Base-by-base conservation (phyloP, 2,329 filamentous ascomycete species). In the Diaporthe caulivora region DNA sequence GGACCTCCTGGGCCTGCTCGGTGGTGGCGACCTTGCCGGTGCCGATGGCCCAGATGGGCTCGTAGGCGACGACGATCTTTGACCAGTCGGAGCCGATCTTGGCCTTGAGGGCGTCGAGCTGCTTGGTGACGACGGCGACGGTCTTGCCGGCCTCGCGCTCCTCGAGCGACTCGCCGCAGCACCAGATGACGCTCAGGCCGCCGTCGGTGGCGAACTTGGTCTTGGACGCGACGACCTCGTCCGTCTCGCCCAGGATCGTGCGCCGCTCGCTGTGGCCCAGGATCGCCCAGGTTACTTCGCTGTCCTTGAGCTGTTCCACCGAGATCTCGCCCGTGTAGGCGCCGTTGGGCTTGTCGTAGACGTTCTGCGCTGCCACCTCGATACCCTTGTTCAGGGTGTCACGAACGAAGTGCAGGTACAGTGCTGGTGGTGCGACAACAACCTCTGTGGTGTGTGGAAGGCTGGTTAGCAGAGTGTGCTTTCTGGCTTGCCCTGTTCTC, bases 251-350 rank as follows among this genome's bases (percentile, higher is more conserved):
- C 76, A 98, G 89, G 83, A 98, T 92, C 71, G 95, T 94, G 80
- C 97, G 93, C 80, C 97, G 94, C 90, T 99, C 97, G 76, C 94
- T 97, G 91, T 99, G 97, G 78, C 97, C 97, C 75, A 98, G 89
- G 80, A 99, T 92, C 76, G 93, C 90, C 97, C 97, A 99, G 82
- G 91, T 91, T 85, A 98, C 93, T 82, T 91, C 91, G 86, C 89
- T 92, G 86, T 98, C 97, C 86, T 94, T 92, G 81, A 99, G 92
- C 88, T 98, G 97, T 76, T 92, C 87, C 77, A 95, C 95, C 77
- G 93, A 95, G 87, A 98, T 97, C 88, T 99, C 97, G 81, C 97
- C 97, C 47, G 97, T 99, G 89, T 94, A 98, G 80, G 97, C 97
- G 80, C 97, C 97, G 85, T 97, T 95, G 83, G 95, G 95, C 91